Base-by-base conservation (phyloP, 768 basidiomycete genomes). In the Clitopilus passeckerianus region DNA sequence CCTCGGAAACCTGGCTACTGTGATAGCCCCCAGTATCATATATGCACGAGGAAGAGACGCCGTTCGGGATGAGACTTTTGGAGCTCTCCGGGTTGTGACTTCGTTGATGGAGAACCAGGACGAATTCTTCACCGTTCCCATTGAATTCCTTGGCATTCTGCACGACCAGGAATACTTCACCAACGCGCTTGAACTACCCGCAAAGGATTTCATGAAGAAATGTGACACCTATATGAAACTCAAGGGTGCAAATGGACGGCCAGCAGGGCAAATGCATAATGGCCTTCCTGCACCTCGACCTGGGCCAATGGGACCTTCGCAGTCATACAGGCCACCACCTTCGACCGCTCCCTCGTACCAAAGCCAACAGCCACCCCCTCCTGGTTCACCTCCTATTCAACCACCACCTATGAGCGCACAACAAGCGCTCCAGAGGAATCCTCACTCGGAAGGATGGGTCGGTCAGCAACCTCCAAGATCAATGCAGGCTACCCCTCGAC, bases 11-110 rank as follows among this genome's bases (percentile, higher is more conserved):
- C 82, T 99, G 64, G 94, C 97, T 34, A 98, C 94, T 8, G 96
- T 98, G 73, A 95, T 98, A 65, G 90, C 91, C 67, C 97, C 97
- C n/a, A 98, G 93, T 67, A 98, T 99, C 63, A 85, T 99, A 37
- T 97, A 95, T 71, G 89, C 92, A 41, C 82, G 90, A 59, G 89
- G 89, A 18, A 84, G 86, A 57, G 90, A 98, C 67, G 88, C 93
- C 1, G 85, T 90, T 46, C 85, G 90, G 58, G 96, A 97, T 72
- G 95, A 98, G 71, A 97, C 94, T 63, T 97, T 98, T 68, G 81
- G 84, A 54, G 89, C 89, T 14, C 93, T 98, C 60, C 84, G 83
- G 23, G 95, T 94, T 52, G 84, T 97, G 44, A 93, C 93, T 23
- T 82, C 86, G 55, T 75, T 98, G 46, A 77, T 99, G 60, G 94